These are phyloP conservation scores for Tetraselmis chui DNA, from an alignment of 139 green algal species.

Conservation along the genomic window DNA sequence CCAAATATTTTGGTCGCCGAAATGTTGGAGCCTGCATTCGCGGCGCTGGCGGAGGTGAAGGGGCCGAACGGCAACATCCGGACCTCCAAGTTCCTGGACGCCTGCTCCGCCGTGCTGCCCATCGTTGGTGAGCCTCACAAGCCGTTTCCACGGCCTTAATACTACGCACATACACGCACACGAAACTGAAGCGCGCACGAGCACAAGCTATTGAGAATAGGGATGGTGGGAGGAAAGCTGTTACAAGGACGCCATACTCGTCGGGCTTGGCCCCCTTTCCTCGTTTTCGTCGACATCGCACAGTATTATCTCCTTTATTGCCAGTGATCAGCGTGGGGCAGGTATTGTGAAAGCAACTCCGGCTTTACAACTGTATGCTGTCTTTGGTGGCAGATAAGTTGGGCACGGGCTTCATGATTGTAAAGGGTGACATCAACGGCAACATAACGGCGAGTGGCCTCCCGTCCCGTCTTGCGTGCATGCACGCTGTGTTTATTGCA, in stretches of 20 bases:
- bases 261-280: too few relatives aligned
- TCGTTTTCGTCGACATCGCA: too few relatives aligned
- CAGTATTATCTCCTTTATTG: too few relatives aligned
- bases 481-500: too few relatives aligned
- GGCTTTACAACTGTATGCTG: too few relatives aligned
- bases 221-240: background rate
- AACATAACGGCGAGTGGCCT: constrained; percentile 62
- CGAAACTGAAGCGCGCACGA: background rate
- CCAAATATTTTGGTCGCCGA: too few relatives aligned
- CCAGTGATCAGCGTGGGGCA: too few relatives aligned
- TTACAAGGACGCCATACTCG: too few relatives aligned
- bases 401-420: constrained; percentile 51
- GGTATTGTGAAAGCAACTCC: too few relatives aligned
- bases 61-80: constrained; percentile 34
- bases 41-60: constrained; percentile 12
- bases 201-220: background rate
- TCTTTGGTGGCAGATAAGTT: constrained; percentile 72
- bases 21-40: background rate
- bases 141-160: too few relatives aligned
- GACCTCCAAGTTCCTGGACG: constrained; percentile 45
- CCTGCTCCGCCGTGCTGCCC: constrained; percentile 41
- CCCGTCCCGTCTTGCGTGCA: too few relatives aligned
- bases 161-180: too few relatives aligned
- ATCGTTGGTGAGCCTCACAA: constrained; percentile 52
- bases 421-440: constrained; percentile 52